phyloP scores from a whole-genome alignment of 2,329 filamentous ascomycete genomes.

The Dactylellina parvicollis region DNA sequence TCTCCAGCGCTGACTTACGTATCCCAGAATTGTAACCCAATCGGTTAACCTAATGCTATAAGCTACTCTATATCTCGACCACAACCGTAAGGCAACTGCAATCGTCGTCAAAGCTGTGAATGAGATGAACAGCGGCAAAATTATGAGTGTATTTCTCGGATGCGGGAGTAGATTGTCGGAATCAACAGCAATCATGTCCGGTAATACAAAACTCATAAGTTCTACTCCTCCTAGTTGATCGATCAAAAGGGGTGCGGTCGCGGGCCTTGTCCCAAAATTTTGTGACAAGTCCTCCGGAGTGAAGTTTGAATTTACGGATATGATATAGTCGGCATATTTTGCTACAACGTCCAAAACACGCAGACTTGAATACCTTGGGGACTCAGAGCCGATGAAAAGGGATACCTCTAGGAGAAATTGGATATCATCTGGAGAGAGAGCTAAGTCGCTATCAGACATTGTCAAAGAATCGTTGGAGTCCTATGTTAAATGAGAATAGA shows the following conservation, averaged over 20 bases:
- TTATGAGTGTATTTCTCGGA: not conserved
- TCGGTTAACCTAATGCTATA: conserved; percentile 10
- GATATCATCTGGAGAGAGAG: not conserved
- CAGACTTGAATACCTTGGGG: conserved; percentile 12
- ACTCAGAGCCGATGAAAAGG: conserved; percentile 2
- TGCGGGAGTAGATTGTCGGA: not conserved
- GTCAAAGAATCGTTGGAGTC: not conserved
- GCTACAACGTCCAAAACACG: not conserved
- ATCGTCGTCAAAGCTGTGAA: conserved; percentile 25
- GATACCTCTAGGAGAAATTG: not conserved
- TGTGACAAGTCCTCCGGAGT: not conserved
- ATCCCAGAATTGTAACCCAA: conserved; percentile 1
- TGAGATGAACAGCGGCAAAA: conserved; percentile 5
- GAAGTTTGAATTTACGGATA: not conserved
- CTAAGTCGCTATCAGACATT: not conserved
- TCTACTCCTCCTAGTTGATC: not conserved
- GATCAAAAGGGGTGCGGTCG: not conserved
- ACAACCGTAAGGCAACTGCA: conserved; percentile 17
- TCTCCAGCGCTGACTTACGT: conserved; percentile 1
- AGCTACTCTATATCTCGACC: conserved; percentile 22
- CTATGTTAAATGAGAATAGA: too few relatives aligned
- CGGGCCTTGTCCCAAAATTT: conserved; percentile 11
- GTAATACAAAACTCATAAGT: not conserved
- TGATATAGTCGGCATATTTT: not conserved
- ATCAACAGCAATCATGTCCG: not conserved